A percentile compares a stretch with the other conserved stretches of the same genome.
Conservation (phyloP, 768 basidiomycete genomes). For the Lactifluus rugatus region DNA sequence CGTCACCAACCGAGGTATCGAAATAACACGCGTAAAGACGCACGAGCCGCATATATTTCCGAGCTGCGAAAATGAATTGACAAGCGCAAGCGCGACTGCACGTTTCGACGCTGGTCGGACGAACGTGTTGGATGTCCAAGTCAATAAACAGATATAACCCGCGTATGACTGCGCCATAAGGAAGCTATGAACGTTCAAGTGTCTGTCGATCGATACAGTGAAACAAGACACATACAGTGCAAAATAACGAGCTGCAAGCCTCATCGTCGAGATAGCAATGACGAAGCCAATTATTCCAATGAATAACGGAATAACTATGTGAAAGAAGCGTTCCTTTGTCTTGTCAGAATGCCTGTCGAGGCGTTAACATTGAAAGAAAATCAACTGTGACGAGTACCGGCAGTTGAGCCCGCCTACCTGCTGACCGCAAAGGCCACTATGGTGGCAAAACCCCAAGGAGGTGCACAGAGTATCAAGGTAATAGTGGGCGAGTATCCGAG, state of each 20-base stretch:
- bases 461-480: slow-evolving; percentile 67
- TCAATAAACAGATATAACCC: slow-evolving; percentile 56
- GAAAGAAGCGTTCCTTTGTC: slow-evolving; percentile 59
- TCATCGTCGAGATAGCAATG: slow-evolving; percentile 55
- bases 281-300: slow-evolving; percentile 61
- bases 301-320: slow-evolving; percentile 43
- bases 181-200: slow-evolving; percentile 37
- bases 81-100: slow-evolving; percentile 74
- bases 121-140: slow-evolving; percentile 49
- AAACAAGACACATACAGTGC: slow-evolving; percentile 38
- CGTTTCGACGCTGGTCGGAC: slow-evolving; percentile 81
- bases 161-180: slow-evolving; percentile 68
- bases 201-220: background rate
- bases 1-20: background rate
- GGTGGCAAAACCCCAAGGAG: slow-evolving; percentile 62
- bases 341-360: slow-evolving; percentile 56
- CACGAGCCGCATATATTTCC: slow-evolving; percentile 82
- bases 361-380: background rate
- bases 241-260: slow-evolving; percentile 51
- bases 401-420: slow-evolving; percentile 24
- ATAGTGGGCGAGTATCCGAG: slow-evolving; percentile 57
- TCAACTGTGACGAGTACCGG: background rate
- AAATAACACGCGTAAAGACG: slow-evolving; percentile 26
- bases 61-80: slow-evolving; percentile 73
- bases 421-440: slow-evolving; percentile 44